Evolutionary conservation across 352 stramenopile species (phyloP), one percentile per base, ranked within the genome.

Genomic region (Aphanomyces invadans): DNA sequence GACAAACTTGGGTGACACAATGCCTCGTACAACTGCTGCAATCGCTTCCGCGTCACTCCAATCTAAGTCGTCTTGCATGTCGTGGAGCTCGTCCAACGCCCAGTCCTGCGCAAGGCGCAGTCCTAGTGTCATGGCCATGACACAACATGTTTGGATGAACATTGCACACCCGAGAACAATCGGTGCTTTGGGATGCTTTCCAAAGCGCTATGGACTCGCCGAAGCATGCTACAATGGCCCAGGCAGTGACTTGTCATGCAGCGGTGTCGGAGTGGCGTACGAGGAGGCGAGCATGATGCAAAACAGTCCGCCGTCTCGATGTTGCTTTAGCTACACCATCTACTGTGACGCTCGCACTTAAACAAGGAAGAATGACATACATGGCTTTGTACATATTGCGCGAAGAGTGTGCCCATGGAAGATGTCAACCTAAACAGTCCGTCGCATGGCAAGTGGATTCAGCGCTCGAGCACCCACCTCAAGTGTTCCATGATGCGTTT

Each of bases 381-480:
- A 46, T 64, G 38, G 39, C 55, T 52, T 23, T 52, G 4, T 15
- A 64, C 21, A 29, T 52, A 49, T n/a, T 64, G 55, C 7, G 12
- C 9, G 10, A 51, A n/a, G 19, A 64, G 26, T 10, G 39, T 52
- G 4, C 32, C 55, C 11, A 64, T 38, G 39, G 55, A 28, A 19
- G 55, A 64, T 31, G 49, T 28, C 55, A 64, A 36, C 12, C 38
- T 25, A 64, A 5, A 62, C 23, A n/a, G 12, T 57, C 11, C 11
- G 49, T 33, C 3, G 3, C 3, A 57, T 57, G 23, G 2, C 21
- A 4, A 12, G n/a, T 32, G 9, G 10, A 36, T 4, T 3, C 1
- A 17, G 29, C 45, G 45, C 15, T 3, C 11, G 9, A 36, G 21
- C 17, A n/a, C 33, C 11, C 25, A 64, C 55, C 25, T 64, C 33